These are phyloP conservation scores for Sarcomyxa edulis DNA, from an alignment of 768 basidiomycete species.

Conservation along the genomic window DNA sequence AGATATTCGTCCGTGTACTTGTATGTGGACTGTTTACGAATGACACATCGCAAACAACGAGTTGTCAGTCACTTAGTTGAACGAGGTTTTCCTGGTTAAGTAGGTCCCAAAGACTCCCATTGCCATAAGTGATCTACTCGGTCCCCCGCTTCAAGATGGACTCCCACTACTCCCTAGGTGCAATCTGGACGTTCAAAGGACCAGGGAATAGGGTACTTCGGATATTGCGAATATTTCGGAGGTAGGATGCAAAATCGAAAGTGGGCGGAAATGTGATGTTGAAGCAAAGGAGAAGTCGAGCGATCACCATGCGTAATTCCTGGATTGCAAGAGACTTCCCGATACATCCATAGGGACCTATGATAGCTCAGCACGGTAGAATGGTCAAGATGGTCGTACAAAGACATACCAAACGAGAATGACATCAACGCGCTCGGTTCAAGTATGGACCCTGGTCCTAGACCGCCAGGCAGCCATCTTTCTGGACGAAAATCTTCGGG, in stretches of 20 bases:
- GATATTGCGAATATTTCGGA: conserved; percentile 22
- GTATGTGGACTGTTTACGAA: too few relatives aligned
- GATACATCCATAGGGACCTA: conserved; percentile 27
- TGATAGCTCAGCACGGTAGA: background rate
- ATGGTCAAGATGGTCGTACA: background rate
- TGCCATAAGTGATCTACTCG: too few relatives aligned
- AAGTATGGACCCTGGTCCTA: conserved; percentile 18
- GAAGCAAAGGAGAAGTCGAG: conserved; percentile 20
- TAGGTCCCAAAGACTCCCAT: too few relatives aligned
- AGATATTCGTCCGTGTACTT: too few relatives aligned
- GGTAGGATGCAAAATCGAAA: conserved; percentile 20
- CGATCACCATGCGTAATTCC: conserved; percentile 21
- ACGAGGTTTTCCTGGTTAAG: too few relatives aligned
- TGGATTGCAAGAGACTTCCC: conserved; percentile 23
- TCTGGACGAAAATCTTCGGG: conserved; percentile 22
- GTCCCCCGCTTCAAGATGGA: too few relatives aligned
- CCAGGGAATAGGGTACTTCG: conserved; percentile 20
- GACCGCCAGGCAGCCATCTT: conserved; percentile 26
- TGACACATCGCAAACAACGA: too few relatives aligned
- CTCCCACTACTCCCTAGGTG: too few relatives aligned
- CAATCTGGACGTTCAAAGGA: too few relatives aligned
- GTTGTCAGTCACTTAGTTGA: too few relatives aligned
- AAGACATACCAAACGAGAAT: conserved; percentile 19
- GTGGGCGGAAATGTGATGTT: conserved; percentile 19
- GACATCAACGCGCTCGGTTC: conserved; percentile 19